Percentiles rank a stretch among this genome's conserved stretches.
phyloP scores from a whole-genome alignment of 2,329 filamentous ascomycete genomes.

The Aspergillus aculeatinus region DNA sequence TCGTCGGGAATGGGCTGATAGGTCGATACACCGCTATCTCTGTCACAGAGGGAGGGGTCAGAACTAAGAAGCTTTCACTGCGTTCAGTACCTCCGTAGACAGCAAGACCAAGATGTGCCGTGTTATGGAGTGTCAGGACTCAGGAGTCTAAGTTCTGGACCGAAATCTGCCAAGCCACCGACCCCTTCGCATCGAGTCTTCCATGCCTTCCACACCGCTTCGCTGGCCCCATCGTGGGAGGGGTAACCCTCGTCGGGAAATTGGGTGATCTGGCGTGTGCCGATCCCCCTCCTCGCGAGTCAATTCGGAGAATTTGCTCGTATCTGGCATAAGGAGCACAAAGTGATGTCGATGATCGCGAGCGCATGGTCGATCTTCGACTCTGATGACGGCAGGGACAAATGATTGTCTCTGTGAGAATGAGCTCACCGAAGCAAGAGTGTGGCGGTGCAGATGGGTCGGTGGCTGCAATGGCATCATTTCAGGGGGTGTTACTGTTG shows the following conservation, averaged over 20 bases:
- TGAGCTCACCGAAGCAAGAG: background rate
- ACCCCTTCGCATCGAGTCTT: background rate
- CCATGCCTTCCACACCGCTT: background rate
- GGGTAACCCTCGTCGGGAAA: background rate
- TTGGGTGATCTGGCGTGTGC: background rate
- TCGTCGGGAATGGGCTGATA: background rate
- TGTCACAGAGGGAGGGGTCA: background rate
- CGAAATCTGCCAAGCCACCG: background rate
- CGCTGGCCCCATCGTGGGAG: background rate
- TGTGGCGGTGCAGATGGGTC: background rate
- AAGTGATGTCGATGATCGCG: too few species aligned
- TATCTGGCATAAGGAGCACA: too few species aligned
- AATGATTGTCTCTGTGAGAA: background rate
- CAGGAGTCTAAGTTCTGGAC: background rate
- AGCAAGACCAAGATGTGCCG: too few species aligned
- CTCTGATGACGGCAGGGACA: background rate
- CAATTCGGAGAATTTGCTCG: background rate
- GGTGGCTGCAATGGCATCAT: too few species aligned
- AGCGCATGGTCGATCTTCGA: background rate
- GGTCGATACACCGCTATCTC: background rate
- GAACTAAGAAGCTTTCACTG: too few species aligned
- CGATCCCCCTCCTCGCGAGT: background rate
- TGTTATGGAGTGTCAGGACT: background rate
- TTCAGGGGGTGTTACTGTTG: too few species aligned
- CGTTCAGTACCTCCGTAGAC: too few species aligned